phyloP scores from a whole-genome alignment of 2,329 filamentous ascomycete species.

The Chrysosphaeria jannelii region DNA sequence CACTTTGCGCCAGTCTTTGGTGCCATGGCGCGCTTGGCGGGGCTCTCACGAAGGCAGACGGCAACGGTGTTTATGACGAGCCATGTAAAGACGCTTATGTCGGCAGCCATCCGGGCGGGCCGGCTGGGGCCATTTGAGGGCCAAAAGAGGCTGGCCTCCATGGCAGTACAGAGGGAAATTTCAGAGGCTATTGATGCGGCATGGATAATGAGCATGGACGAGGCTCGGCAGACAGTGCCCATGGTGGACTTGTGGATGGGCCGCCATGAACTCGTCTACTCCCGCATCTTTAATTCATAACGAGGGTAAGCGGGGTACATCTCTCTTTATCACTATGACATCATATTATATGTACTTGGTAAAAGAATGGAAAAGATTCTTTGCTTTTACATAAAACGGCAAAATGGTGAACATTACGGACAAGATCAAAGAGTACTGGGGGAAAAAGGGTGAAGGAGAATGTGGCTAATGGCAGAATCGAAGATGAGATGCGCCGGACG shows the following conservation, averaged over 20 bases:
- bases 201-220: constrained; percentile 25
- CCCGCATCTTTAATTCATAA: constrained; percentile 70
- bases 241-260: constrained; percentile 62
- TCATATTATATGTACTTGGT: too few species aligned
- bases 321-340: too few species aligned
- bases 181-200: constrained; percentile 25
- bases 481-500: constrained; percentile 97
- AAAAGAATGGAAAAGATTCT: too few species aligned
- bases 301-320: too few species aligned
- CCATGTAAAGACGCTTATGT: constrained; percentile 47
- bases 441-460: not conserved
- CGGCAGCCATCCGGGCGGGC: constrained; percentile 46
- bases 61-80: constrained; percentile 49
- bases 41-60: constrained; percentile 27
- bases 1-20: constrained; percentile 47
- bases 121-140: constrained; percentile 59
- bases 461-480: constrained; percentile 41
- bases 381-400: too few species aligned
- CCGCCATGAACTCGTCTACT: constrained; percentile 56
- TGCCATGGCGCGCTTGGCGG: constrained; percentile 28
- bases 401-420: constrained; percentile 98
- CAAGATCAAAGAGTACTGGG: constrained; percentile 86
- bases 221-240: constrained; percentile 46
- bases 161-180: constrained; percentile 25
- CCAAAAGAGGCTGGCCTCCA: constrained; percentile 37